Conservation (phyloP, 805 yeast species). For the Kuraishia piskuri region DNA sequence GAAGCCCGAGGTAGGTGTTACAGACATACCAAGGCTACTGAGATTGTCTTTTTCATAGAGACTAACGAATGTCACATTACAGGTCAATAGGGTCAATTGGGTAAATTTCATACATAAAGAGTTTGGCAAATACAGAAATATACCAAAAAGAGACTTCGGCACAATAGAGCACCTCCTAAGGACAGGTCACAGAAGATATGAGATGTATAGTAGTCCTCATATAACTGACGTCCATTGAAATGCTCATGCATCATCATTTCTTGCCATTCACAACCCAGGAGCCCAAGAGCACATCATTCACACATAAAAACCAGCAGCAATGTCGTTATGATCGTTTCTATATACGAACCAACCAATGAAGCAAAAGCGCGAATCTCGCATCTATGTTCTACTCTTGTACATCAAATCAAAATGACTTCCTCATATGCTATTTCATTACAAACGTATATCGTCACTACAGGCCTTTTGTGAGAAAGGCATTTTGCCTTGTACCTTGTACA, state of each 20-base stretch:
- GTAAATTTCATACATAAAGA: constrained; percentile 32
- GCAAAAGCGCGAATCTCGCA: too few relatives aligned
- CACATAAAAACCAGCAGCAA: too few relatives aligned
- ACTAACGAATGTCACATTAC: neutral
- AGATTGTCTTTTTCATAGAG: neutral
- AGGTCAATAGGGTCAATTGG: constrained; percentile 26
- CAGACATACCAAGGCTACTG: neutral
- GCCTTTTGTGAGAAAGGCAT: too few relatives aligned
- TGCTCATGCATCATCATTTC: neutral
- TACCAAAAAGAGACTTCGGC: constrained; percentile 73
- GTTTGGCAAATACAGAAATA: constrained; percentile 44
- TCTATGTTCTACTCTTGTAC: neutral
- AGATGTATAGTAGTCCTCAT: constrained; percentile 62
- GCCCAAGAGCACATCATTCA: too few relatives aligned
- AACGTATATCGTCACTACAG: neutral
- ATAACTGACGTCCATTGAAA: constrained; percentile 57
- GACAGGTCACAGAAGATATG: constrained; percentile 62
- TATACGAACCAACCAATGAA: too few relatives aligned
- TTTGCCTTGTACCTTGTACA: too few relatives aligned
- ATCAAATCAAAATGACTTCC: neutral
- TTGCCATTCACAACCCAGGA: too few relatives aligned
- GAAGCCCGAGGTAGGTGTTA: constrained; percentile 32
- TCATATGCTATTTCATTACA: neutral
- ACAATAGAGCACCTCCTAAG: constrained; percentile 81
- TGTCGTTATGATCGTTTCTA: too few relatives aligned